Evolutionary conservation across 495 filamentous ascomycete genomes (phyloP), one percentile per base, ranked within the genome.

Genomic region (Halenospora varia): DNA sequence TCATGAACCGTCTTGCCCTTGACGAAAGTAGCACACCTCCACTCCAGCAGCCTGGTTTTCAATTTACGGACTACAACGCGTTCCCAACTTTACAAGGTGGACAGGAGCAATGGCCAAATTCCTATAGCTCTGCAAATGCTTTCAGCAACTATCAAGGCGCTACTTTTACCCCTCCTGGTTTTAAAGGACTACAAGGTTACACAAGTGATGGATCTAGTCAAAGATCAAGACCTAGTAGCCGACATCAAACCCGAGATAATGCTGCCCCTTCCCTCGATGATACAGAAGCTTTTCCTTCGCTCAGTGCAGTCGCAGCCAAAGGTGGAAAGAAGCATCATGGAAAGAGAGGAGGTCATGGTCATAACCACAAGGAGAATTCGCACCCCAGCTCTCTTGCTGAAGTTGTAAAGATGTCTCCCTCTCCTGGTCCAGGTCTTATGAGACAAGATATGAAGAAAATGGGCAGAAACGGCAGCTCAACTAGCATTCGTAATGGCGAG

Each of bases 241-340:
- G 92, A 19, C 62, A 64, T 59, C 63, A 66, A 54, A 80, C 89
- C 44, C 86, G 88, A 53, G 83, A 85, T 35, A 83, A 84, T 25
- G 72, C 83, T 25, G 86, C 90, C 10, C 90, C 88, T 24, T 82
- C 88, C 10, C 85, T 94, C 9, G 92, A 99, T 68, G 95, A 99
- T 66, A 90, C 86, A 18, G 95, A 97, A 66, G 94, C 95, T 4
- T 99, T 99, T 68, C 95, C 95, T 9, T 88, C 89, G 18, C 84
- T 99, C n/a, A 87, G 88, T 18, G 85, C 92, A 24, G 88, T 88
- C 40, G 85, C 83, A 35, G 79, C 83, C 18, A 93, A 92, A 65
- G 81, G 82, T 50, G 83, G 81, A 10, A 96, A 96, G 71, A 92
- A 96, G 61, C 88, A 92, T 59, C 89, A 96, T 71, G 90, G 90